Evolutionary conservation across 2,329 filamentous ascomycete genomes (phyloP), one percentile per base, ranked within the genome.

Genomic region (Hymenoscyphus fraxineus): DNA sequence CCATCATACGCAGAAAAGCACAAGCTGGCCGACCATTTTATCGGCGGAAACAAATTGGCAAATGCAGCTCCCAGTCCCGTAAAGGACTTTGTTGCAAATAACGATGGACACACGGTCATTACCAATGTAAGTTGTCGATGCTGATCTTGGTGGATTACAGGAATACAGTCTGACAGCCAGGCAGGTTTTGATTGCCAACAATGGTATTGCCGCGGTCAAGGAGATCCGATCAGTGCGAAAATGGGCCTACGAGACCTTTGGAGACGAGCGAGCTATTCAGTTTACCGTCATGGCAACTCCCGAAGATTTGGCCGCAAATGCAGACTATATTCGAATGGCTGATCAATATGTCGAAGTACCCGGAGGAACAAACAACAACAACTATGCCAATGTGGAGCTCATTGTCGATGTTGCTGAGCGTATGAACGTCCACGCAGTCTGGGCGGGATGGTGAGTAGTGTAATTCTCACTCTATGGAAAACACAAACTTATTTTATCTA

Each of bases 201-300:
- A 99, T 82, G 95, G 95, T 85, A 99, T 99, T 79, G 95, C 95
- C 60, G 95, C 95, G 76, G 95, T 99, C 79, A 99, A 99, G 81
- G 95, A 99, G 81, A 99, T 99, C 77, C 89, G 95, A 79, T 98
- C 94, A 66, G 94, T 99, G 76, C 91, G 95, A 79, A 99, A 98
- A 93, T 99, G 95, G 95, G 95, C 95, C 67, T 99, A 99, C 88
- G 95, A 99, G 82, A 96, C 92, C 7, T 99, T 99, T 77, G 94
- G 95, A 81, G 93, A 99, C 80, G 95, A 99, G 83, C 88, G 91
- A 76, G 95, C 94, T 73, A 97, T 99, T 76, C 93, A 98, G 77
- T 99, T 99, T 82, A 99, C 95, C 68, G 95, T 99, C 77, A 99
- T 99, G 95, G 95, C 95, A 73, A 99, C 95, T 47, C 95, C 95